A percentile compares a stretch with the other conserved stretches of the same genome.
These are phyloP conservation scores for Abrus pulchellus DNA, from an alignment of 306 rosid species.

Conservation along the genomic window DNA sequence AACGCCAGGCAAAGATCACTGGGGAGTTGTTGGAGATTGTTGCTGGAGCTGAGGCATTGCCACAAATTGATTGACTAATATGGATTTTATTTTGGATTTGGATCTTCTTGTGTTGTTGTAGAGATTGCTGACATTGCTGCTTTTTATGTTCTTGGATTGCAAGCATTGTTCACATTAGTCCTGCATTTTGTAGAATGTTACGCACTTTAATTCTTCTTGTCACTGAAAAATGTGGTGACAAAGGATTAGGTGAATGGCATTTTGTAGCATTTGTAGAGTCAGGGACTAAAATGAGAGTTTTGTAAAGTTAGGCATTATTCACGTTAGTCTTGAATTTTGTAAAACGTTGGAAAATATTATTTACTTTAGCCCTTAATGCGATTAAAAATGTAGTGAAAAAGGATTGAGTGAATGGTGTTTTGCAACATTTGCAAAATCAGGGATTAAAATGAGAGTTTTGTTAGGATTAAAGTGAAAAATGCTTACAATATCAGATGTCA, in stretches of 20 bases:
- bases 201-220: too few species aligned
- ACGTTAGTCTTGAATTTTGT: background rate
- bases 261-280: too few species aligned
- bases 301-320: too few species aligned
- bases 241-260: too few species aligned
- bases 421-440: background rate
- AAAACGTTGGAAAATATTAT: background rate
- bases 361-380: slow-evolving; percentile 7
- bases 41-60: slow-evolving; percentile 81
- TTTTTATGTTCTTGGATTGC: too few species aligned
- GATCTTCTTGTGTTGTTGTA: background rate
- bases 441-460: background rate
- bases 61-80: slow-evolving; percentile 53
- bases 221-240: too few species aligned
- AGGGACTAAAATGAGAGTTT: too few species aligned
- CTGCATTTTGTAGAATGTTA: too few species aligned
- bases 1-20: slow-evolving; percentile 81
- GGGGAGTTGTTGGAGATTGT: slow-evolving; percentile 86
- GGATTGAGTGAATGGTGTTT: background rate
- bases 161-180: too few species aligned
- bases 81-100: background rate
- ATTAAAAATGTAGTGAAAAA: background rate
- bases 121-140: too few species aligned
- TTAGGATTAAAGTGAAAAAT: slow-evolving; percentile 15
- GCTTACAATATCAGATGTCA: background rate